These are phyloP conservation scores for Sporothrix mexicana DNA, from an alignment of 2,329 filamentous ascomycete species.

Conservation along the genomic window DNA sequence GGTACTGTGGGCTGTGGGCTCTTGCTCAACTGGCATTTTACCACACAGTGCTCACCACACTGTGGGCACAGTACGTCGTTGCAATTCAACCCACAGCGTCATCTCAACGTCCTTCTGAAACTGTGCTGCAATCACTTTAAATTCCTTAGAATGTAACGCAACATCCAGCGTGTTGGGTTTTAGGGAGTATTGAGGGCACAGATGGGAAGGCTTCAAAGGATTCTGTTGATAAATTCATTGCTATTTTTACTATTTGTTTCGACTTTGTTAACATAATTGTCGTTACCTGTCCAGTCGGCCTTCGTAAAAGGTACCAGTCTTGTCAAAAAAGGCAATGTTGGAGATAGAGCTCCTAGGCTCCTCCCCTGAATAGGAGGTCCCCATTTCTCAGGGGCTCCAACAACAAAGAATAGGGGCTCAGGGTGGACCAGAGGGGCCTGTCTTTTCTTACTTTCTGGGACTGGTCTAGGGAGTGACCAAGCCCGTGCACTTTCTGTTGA, in stretches of 20 bases:
- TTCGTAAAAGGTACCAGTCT: not conserved
- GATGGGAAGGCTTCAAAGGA: not conserved
- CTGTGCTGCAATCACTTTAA: not conserved
- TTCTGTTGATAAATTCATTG: not conserved
- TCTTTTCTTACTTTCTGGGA: not conserved
- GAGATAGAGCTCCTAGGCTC: too few species aligned
- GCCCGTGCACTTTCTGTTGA: constrained; percentile 15
- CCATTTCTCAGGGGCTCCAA: constrained; percentile 21
- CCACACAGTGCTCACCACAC: constrained; percentile 9
- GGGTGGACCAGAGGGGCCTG: constrained; percentile 9
- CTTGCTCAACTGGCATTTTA: not conserved
- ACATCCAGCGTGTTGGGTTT: not conserved
- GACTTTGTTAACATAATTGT: not conserved
- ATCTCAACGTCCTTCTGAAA: constrained; percentile 3
- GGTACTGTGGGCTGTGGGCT: not conserved
- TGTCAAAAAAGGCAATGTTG: not conserved
- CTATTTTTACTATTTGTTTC: not conserved
- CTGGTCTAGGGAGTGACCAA: not conserved
- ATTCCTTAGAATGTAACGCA: constrained; percentile 1
- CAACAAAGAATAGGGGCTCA: constrained; percentile 13
- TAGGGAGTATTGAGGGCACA: not conserved
- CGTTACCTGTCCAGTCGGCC: not conserved
- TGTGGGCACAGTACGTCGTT: not conserved
- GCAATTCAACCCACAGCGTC: not conserved
- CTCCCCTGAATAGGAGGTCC: constrained; percentile 5